Percentiles rank a stretch among this genome's conserved stretches.
Evolutionary conservation across 371 early-diverging fungal species (phyloP).

Genomic region (Mucor indicus): DNA sequence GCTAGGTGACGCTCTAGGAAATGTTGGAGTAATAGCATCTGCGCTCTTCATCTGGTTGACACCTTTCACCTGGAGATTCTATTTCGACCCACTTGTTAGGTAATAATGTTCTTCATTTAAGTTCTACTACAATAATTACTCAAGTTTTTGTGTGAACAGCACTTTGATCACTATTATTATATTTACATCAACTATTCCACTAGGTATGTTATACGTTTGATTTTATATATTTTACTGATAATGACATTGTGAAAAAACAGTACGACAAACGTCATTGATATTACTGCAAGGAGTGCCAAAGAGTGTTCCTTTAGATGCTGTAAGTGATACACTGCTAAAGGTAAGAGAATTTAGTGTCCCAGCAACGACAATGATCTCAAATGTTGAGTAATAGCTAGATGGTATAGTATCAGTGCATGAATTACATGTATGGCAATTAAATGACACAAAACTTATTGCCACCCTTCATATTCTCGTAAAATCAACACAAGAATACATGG

Average conservation of each 20-base stretch:
- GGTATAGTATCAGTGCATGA: slow-evolving; percentile 83
- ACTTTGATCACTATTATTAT: slow-evolving; percentile 37
- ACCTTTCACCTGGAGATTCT: slow-evolving; percentile 63
- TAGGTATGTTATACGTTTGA: slow-evolving; percentile 22
- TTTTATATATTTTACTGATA: neutral
- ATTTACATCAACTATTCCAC: slow-evolving; percentile 33
- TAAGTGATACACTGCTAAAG: slow-evolving; percentile 56
- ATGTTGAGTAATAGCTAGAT: slow-evolving; percentile 32
- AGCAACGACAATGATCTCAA: neutral
- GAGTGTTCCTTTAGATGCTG: slow-evolving; percentile 59
- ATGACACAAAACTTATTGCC: slow-evolving; percentile 80
- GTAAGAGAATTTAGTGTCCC: too few relatives aligned
- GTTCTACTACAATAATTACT: slow-evolving; percentile 2
- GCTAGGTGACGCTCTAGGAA: slow-evolving; percentile 92
- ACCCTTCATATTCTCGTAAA: slow-evolving; percentile 77
- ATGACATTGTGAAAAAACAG: slow-evolving; percentile 33
- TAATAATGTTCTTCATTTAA: slow-evolving; percentile 21
- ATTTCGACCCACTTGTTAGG: slow-evolving; percentile 74
- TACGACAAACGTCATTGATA: slow-evolving; percentile 77
- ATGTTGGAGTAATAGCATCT: slow-evolving; percentile 86
- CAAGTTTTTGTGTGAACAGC: slow-evolving; percentile 6
- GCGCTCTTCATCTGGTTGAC: slow-evolving; percentile 81
- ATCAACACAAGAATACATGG: slow-evolving; percentile 58
- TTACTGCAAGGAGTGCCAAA: slow-evolving; percentile 85
- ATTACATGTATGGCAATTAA: slow-evolving; percentile 93